Evolutionary conservation across 768 basidiomycete species (phyloP).

Genomic region (Boletus sp.): DNA sequence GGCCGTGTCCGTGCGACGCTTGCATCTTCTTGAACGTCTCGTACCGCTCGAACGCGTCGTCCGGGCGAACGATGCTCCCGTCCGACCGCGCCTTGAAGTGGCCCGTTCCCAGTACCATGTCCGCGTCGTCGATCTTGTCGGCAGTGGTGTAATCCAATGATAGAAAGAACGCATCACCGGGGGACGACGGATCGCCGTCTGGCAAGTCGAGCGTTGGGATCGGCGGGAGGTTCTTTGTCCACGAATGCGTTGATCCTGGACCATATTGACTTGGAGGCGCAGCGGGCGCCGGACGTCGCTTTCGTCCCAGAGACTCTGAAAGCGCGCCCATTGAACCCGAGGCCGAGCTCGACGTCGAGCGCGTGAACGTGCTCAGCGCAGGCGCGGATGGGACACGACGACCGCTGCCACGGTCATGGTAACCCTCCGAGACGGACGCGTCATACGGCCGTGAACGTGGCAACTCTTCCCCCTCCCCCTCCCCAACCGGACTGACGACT

Average conservation of each 20-base stretch:
- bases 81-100: constrained; percentile 16
- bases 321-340: constrained; percentile 38
- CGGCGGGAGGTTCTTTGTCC: constrained; percentile 54
- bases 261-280: constrained; percentile 12
- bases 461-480: not conserved
- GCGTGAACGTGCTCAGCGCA: not conserved
- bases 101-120: not conserved
- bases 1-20: constrained; percentile 12
- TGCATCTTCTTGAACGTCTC: constrained; percentile 72
- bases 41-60: constrained; percentile 90
- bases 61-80: constrained; percentile 38
- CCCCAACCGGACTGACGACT: constrained; percentile 50
- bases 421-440: constrained; percentile 12
- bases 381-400: not conserved
- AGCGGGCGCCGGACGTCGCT: constrained; percentile 28
- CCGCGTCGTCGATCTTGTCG: not conserved
- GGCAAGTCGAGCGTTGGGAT: constrained; percentile 38
- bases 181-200: constrained; percentile 11
- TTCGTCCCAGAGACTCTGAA: constrained; percentile 33
- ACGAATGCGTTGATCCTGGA: constrained; percentile 8
- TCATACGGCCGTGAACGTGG: constrained; percentile 18
- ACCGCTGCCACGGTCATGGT: not conserved
- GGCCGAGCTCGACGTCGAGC: constrained; percentile 11
- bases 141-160: not conserved
- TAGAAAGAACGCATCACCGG: not conserved